Percentiles rank a stretch among this genome's conserved stretches.
Conservation (phyloP, 2,329 filamentous ascomycete genomes). For the Trichoderma hamatum region DNA sequence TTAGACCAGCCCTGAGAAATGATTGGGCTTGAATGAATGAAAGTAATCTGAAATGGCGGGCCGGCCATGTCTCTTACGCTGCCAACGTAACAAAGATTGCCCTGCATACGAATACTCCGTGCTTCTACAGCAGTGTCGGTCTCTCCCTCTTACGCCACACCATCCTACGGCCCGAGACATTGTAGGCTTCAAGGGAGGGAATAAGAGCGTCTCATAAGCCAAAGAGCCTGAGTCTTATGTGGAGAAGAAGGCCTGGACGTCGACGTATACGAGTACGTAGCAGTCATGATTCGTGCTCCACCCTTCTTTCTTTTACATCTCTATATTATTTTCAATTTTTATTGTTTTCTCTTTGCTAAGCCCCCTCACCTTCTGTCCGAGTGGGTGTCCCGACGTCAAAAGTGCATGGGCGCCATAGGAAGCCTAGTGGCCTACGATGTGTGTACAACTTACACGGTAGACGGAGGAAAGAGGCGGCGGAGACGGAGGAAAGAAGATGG, state of each 20-base stretch:
- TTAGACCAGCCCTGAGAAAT: conserved; percentile 15
- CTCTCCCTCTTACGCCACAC: conserved; percentile 22
- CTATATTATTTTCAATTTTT: neutral
- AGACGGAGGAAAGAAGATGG: conserved; percentile 1
- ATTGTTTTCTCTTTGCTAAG: neutral
- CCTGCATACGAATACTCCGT: conserved; percentile 25
- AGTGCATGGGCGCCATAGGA: neutral
- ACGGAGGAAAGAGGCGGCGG: conserved; percentile 4
- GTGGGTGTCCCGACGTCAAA: neutral
- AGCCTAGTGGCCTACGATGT: neutral
- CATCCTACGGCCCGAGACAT: conserved; percentile 24
- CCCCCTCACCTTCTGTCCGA: neutral
- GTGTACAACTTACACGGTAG: neutral
- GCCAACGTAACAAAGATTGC: conserved; percentile 26
- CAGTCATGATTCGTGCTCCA: neutral
- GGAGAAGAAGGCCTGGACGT: conserved; percentile 3
- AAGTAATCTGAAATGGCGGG: conserved; percentile 19
- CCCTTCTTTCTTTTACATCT: neutral
- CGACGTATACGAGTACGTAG: neutral
- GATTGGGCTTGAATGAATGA: conserved; percentile 23
- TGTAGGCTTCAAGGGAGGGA: conserved; percentile 7
- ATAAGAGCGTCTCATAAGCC: neutral
- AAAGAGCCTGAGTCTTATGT: neutral
- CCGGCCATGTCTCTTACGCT: conserved; percentile 15
- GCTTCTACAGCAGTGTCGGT: conserved; percentile 23